Evolutionary conservation across 2,329 filamentous ascomycete genomes (phyloP).

Genomic region (Pleoardoris graminearum): DNA sequence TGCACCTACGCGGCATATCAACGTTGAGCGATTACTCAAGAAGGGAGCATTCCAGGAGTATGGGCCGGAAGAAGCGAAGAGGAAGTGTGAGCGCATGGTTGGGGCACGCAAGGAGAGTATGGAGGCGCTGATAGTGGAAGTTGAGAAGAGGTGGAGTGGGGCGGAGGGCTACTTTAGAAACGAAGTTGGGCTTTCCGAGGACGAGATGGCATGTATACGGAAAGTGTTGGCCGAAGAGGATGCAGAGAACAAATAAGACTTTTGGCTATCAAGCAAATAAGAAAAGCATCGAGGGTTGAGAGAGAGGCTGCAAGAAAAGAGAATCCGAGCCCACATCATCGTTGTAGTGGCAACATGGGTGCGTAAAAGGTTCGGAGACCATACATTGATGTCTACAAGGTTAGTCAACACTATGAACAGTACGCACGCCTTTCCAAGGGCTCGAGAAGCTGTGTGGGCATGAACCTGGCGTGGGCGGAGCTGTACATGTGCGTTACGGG

Average conservation of each 20-base stretch:
- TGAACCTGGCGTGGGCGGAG: neutral
- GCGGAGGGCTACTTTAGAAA: conserved; percentile 26
- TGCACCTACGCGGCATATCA: conserved; percentile 26
- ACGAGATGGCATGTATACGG: too few relatives aligned
- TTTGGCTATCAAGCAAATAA: too few relatives aligned
- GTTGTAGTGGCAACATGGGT: too few relatives aligned
- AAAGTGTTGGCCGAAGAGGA: too few relatives aligned
- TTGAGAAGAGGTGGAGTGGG: conserved; percentile 24
- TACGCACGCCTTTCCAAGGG: too few relatives aligned
- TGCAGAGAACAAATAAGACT: too few relatives aligned
- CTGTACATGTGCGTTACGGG: neutral
- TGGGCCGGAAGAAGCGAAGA: conserved; percentile 29
- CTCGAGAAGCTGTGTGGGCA: neutral
- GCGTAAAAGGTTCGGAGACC: too few relatives aligned
- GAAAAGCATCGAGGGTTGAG: too few relatives aligned
- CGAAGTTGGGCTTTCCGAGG: conserved; percentile 17
- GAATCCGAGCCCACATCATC: too few relatives aligned
- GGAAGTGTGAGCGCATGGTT: conserved; percentile 38
- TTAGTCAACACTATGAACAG: too few relatives aligned
- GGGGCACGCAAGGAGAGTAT: conserved; percentile 44
- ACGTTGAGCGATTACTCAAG: conserved; percentile 54
- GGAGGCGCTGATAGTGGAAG: conserved; percentile 22
- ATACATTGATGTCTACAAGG: too few relatives aligned
- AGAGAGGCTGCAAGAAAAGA: too few relatives aligned
- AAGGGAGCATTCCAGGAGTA: conserved; percentile 51